A percentile compares a stretch with the other conserved stretches of the same genome.
Conservation (phyloP, 2,329 filamentous ascomycete species). For the Claviceps sp. region DNA sequence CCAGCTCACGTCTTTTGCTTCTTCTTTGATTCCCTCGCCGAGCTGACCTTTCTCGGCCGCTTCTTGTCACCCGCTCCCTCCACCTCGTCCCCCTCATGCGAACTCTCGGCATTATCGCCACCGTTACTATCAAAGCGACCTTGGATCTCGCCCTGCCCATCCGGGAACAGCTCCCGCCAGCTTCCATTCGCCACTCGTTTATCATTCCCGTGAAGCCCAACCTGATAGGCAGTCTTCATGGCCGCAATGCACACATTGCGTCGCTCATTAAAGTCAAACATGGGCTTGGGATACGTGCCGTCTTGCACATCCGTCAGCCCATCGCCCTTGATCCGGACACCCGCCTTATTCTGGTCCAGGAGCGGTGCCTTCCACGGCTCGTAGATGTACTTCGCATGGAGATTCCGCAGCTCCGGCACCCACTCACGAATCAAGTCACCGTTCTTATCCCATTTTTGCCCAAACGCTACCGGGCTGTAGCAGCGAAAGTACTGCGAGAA, state of each 20-base stretch:
- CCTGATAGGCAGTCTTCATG: conserved; percentile 57
- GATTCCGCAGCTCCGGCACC: conserved; percentile 49
- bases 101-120: conserved; percentile 17
- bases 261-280: conserved; percentile 59
- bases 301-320: conserved; percentile 28
- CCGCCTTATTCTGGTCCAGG: conserved; percentile 53
- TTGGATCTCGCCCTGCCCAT: conserved; percentile 24
- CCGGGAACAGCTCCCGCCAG: conserved; percentile 34
- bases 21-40: conserved; percentile 11
- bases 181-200: conserved; percentile 46
- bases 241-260: conserved; percentile 48
- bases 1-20: conserved; percentile 10
- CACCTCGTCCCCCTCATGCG: conserved; percentile 12
- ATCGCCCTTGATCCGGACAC: conserved; percentile 46
- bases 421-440: conserved; percentile 51
- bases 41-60: conserved; percentile 9
- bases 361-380: conserved; percentile 66
- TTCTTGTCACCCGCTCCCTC: conserved; percentile 10
- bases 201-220: conserved; percentile 52
- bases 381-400: conserved; percentile 60
- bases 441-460: conserved; percentile 61
- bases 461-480: conserved; percentile 58
- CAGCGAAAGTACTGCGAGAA: conserved; percentile 58
- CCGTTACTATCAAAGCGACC: conserved; percentile 21
- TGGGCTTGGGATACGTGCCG: conserved; percentile 55